Evolutionary conservation across 2,329 filamentous ascomycete species (phyloP).

Genomic region (Pestalotiopsis sp.): DNA sequence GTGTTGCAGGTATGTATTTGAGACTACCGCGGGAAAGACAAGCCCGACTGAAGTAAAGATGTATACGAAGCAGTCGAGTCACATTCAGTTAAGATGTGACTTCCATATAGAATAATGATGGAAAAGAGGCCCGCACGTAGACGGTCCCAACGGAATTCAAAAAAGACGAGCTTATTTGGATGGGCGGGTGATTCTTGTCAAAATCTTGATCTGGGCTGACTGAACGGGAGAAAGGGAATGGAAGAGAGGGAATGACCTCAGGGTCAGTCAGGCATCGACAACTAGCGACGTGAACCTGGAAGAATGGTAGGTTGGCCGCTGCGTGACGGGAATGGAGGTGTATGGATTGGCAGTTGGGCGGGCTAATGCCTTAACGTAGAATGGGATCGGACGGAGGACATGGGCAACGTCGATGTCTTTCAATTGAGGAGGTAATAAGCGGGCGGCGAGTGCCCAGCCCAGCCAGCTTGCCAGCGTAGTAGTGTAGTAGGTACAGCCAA

Average conservation of each 20-base stretch:
- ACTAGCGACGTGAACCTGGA: neutral
- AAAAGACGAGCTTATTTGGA: constrained; percentile 14
- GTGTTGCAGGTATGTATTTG: constrained; percentile 6
- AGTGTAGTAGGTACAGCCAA: neutral
- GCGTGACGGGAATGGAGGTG: neutral
- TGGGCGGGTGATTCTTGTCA: neutral
- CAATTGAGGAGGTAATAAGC: neutral
- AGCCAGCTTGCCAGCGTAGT: neutral
- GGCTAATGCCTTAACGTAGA: neutral
- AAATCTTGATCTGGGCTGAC: neutral
- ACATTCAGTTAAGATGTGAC: constrained; percentile 39
- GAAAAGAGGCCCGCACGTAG: constrained; percentile 14
- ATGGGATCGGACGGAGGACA: neutral
- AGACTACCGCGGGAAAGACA: neutral
- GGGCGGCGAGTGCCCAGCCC: neutral
- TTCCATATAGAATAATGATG: constrained; percentile 14
- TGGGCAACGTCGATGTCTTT: neutral
- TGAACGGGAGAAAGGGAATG: neutral
- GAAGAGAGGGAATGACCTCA: constrained; percentile 7
- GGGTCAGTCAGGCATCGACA: constrained; percentile 4
- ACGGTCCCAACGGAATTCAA: constrained; percentile 21
- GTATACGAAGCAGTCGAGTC: constrained; percentile 21
- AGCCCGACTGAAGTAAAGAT: constrained; percentile 12
- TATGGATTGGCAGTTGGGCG: neutral
- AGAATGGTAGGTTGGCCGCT: neutral